Percentiles rank a stretch among this genome's conserved stretches.
phyloP scores from a whole-genome alignment of 1,139 yeast species.

The Pichia kudriavzevii region DNA sequence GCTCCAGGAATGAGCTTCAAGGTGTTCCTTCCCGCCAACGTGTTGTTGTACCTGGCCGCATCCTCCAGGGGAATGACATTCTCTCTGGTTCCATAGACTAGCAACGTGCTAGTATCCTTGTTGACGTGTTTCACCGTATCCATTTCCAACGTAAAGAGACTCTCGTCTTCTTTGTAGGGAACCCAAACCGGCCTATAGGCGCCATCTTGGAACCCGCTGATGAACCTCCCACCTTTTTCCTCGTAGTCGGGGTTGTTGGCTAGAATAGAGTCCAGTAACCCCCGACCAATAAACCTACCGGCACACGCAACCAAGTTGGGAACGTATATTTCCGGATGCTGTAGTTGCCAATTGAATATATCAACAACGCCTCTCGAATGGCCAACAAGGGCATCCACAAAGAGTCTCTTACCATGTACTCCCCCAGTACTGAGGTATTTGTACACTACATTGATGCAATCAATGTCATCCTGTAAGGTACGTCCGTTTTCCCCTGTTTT shows the following conservation, averaged over 20 bases:
- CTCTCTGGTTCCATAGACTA: slow-evolving; percentile 69
- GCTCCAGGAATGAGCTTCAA: slow-evolving; percentile 58
- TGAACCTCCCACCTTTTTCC: slow-evolving; percentile 31
- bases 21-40: slow-evolving; percentile 44
- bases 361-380: slow-evolving; percentile 81
- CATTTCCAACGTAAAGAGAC: slow-evolving; percentile 48
- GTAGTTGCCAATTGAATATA: slow-evolving; percentile 62
- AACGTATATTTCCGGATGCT: slow-evolving; percentile 27
- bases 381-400: slow-evolving; percentile 50
- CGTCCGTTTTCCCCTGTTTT: slow-evolving; percentile 51
- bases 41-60: slow-evolving; percentile 49
- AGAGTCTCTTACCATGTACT: slow-evolving; percentile 36
- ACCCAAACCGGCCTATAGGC: slow-evolving; percentile 31
- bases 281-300: slow-evolving; percentile 47
- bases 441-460: slow-evolving; percentile 53
- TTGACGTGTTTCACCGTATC: slow-evolving; percentile 36
- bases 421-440: slow-evolving; percentile 36
- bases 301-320: slow-evolving; percentile 61
- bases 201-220: slow-evolving; percentile 46
- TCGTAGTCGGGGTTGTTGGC: slow-evolving; percentile 29
- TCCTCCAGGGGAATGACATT: slow-evolving; percentile 58
- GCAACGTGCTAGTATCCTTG: slow-evolving; percentile 46
- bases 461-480: slow-evolving; percentile 52
- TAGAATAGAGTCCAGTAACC: slow-evolving; percentile 27
- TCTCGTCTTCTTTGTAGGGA: slow-evolving; percentile 45